Conservation (phyloP, 805 yeast genomes). For the Starmerella apicola region DNA sequence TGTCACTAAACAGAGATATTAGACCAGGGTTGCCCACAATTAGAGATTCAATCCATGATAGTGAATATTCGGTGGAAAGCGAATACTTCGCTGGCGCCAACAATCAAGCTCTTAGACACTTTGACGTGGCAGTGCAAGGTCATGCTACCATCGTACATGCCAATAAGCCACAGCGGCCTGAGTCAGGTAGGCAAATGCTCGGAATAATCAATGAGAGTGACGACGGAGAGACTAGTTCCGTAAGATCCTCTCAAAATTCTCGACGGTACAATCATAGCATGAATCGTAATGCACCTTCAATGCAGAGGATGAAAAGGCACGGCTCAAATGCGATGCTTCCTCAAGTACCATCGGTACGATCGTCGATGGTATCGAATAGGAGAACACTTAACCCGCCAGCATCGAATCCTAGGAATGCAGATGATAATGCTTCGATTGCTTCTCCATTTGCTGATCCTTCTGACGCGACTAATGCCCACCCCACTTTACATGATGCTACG, state of each 20-base stretch:
- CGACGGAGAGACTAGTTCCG: no score
- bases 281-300: not conserved
- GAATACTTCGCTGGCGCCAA: slow-evolving; percentile 4
- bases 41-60: slow-evolving; percentile 27
- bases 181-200: not conserved
- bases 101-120: slow-evolving; percentile 11
- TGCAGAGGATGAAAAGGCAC: not conserved
- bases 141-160: slow-evolving; percentile 58
- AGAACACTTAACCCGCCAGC: not conserved
- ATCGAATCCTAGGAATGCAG: not conserved
- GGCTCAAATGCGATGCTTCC: not conserved
- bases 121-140: slow-evolving; percentile 52
- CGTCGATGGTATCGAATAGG: not conserved
- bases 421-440: not conserved
- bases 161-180: slow-evolving; percentile 1
- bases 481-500: no score
- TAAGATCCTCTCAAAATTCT: no score
- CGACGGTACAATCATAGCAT: no score
- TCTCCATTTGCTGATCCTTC: slow-evolving; percentile 5
- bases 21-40: slow-evolving; percentile 14
- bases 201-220: not conserved
- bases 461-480: no score
- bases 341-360: not conserved
- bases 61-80: slow-evolving; percentile 13
- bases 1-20: no score